Evolutionary conservation across 805 yeast species (phyloP), one percentile per base, ranked within the genome.

Genomic region (Wickerhamomyces bisporus): DNA sequence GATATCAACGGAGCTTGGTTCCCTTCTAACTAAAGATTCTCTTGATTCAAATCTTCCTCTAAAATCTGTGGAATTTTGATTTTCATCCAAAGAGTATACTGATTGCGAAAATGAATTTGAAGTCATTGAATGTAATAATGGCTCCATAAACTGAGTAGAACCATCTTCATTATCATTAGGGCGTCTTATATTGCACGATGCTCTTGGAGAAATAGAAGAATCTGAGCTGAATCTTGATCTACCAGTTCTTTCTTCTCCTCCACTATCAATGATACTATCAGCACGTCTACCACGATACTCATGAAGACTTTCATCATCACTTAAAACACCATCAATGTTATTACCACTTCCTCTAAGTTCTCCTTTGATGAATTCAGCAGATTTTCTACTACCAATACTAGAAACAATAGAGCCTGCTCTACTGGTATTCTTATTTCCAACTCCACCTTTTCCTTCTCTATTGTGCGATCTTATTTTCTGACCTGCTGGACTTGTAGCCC

Each of bases 1-100:
- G 5, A 64, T 61, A 40, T 64, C 69, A 26, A 62, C 61, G 3
- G 67, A 58, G 0, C 61, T 47, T 10, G 53, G 45, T 25, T 52
- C 52, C 13, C 52, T 41, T 33, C 60, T 60, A 4, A 51, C 39
- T 5, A 57, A 43, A 0, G 64, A 58, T 23, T 61, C 66, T 19
- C 52, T 46, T 8, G 65, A 55, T 32, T 59, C 55, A 35, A 47
- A 42, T 17, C 23, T 5, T 4, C 25, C 25, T n/a, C 32, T 30
- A 9, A 29, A 24, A 20, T 18, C 11, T 9, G 14, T 17, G 14
- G 12, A n/a, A 12, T 16, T 14, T n/a, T n/a, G 21, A 16, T n/a
- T 7, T n/a, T 11, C 23, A 18, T 30, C 20, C 10, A 19, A 19
- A 6, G 17, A 17, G 25, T 30, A 30, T 3, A 17, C 5, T 6